Evolutionary conservation across 306 rosid genomes (phyloP), one percentile per base, ranked within the genome.

Genomic region (Cercis canadensis): DNA sequence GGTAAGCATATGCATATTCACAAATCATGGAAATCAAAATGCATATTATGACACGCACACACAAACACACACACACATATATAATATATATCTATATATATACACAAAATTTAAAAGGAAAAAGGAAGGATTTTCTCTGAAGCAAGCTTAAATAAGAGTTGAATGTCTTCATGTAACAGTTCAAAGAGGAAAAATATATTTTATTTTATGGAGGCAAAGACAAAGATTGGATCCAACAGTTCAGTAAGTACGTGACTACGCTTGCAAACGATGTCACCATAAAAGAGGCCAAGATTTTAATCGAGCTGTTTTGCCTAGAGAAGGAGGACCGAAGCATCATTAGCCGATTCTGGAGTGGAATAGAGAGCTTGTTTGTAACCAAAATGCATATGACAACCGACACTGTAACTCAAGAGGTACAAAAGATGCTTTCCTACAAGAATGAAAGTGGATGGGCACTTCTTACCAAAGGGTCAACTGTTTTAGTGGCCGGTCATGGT

Each of bases 361-460:
- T 44, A 0, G 50, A 44, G 50, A 44, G 50, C 50, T 12, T 44
- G 4, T 44, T 44, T 12, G 50, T 44, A 31, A 17, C 17, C 59
- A 45, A 60, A 81, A 5, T 37, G 64, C 33, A 15, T 74, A 83
- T 80, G 19, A 9, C 7, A 15, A 18, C 13, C 1, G 65, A 75
- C 19, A 3, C 39, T 3, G 54, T 39, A 11, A 7, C 58, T 0
- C 49, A 70, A 60, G 88, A 84, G 40, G 58, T 84, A 52, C 75
- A 76, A 16, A 70, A 76, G 34, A 40, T 82, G 57, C 73, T 82
- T 6, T 70, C 83, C 7, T 74, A 78, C 83, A 76, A 82, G 56
- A 82, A 82, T 9, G 86, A 74, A 39, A 76, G 61, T 7, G 86
- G 81, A 6, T 82, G 86, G 83, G 86, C 45, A 11, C 53, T 82